A percentile compares a stretch with the other conserved stretches of the same genome.
These are phyloP conservation scores for Galerina sulciceps DNA, from an alignment of 768 basidiomycete species.

Conservation along the genomic window DNA sequence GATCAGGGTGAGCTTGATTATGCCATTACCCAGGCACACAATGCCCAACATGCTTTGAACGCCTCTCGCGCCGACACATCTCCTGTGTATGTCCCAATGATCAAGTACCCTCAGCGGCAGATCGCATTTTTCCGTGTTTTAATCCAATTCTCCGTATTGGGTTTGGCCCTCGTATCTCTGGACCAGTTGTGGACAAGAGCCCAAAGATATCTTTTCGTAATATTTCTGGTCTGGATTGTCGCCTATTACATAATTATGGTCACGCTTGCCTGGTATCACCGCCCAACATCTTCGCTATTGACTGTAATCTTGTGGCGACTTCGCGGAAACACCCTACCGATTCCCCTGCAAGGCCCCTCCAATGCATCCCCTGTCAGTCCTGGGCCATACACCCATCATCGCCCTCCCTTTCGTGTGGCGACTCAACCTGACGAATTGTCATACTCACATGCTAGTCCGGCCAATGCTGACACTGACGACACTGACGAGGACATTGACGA, in stretches of 20 bases:
- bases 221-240: conserved; percentile 67
- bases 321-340: conserved; percentile 35
- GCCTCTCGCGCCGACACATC: conserved; percentile 17
- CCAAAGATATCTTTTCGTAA: conserved; percentile 56
- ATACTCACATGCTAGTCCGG: conserved; percentile 42
- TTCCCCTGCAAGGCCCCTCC: conserved; percentile 40
- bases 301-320: conserved; percentile 51
- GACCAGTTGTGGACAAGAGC: conserved; percentile 62
- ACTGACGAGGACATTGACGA: conserved; percentile 78
- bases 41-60: conserved; percentile 50
- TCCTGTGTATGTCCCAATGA: conserved; percentile 13
- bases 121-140: conserved; percentile 46
- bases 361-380: conserved; percentile 36
- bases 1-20: conserved; percentile 76
- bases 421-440: conserved; percentile 43
- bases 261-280: conserved; percentile 59
- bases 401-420: conserved; percentile 60
- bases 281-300: conserved; percentile 61
- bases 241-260: conserved; percentile 61
- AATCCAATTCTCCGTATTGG: conserved; percentile 63
- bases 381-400: conserved; percentile 74
- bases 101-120: conserved; percentile 36
- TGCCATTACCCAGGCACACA: conserved; percentile 59
- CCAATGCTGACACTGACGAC: conserved; percentile 58
- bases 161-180: conserved; percentile 59